Percentiles rank a stretch among this genome's conserved stretches.
Evolutionary conservation across 169 alveolate species (phyloP).

Genomic region (Miamiensis avidus): DNA sequence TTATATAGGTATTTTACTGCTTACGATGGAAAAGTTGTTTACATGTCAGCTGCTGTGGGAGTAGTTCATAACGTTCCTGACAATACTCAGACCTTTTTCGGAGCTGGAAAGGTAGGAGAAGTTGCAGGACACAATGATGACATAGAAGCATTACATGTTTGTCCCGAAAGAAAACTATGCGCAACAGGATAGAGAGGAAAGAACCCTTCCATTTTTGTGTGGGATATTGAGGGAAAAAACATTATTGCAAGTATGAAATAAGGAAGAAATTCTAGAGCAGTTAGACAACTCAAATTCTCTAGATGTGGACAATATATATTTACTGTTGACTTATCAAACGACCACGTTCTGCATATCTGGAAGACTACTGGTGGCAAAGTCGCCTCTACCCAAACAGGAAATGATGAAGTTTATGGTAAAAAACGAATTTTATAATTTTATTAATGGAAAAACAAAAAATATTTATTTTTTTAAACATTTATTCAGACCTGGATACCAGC

Average conservation of each 20-base stretch:
- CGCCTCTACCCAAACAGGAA: slow-evolving; percentile 43
- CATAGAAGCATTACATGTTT: slow-evolving; percentile 52
- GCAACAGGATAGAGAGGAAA: slow-evolving; percentile 77
- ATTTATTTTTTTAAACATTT: too few relatives aligned
- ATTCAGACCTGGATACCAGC: slow-evolving; percentile 19
- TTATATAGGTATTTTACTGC: slow-evolving; percentile 46
- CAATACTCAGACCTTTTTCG: slow-evolving; percentile 76
- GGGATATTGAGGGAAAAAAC: slow-evolving; percentile 67
- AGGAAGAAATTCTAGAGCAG: slow-evolving; percentile 60
- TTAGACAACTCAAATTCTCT: slow-evolving; percentile 58
- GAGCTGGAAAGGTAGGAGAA: slow-evolving; percentile 67
- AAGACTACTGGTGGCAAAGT: slow-evolving; percentile 55
- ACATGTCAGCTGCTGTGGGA: slow-evolving; percentile 87
- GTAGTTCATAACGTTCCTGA: slow-evolving; percentile 66
- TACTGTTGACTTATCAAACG: slow-evolving; percentile 72
- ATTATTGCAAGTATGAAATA: slow-evolving; percentile 45
- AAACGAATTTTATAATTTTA: too few relatives aligned
- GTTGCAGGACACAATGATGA: slow-evolving; percentile 68
- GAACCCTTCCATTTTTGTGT: slow-evolving; percentile 61
- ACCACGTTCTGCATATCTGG: slow-evolving; percentile 66
- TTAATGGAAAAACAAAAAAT: too few relatives aligned
- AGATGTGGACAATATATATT: slow-evolving; percentile 67
- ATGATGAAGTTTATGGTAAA: slow-evolving; percentile 33
- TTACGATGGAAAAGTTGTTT: slow-evolving; percentile 61
- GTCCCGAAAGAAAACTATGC: slow-evolving; percentile 54